A percentile compares a stretch with the other conserved stretches of the same genome.
phyloP scores from a whole-genome alignment of 2,329 filamentous ascomycete genomes.

The Epichloe aotearoae region DNA sequence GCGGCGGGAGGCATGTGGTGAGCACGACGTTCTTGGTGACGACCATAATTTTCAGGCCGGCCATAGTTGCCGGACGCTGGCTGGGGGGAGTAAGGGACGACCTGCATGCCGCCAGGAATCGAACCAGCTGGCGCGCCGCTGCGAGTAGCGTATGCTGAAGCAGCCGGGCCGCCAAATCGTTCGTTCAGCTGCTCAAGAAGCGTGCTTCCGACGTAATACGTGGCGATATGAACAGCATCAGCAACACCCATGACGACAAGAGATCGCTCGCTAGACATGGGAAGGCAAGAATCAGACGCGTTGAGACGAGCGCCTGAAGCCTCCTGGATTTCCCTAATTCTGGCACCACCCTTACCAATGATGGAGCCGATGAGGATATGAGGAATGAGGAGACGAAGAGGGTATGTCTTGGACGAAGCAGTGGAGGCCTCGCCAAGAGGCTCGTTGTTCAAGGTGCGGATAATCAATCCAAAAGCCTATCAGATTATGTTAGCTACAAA shows the following conservation, averaged over 20 bases:
- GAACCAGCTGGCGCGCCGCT: conserved; percentile 87
- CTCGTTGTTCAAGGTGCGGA: conserved; percentile 96
- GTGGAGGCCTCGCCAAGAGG: conserved; percentile 78
- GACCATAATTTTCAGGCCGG: conserved; percentile 69
- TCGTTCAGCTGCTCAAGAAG: conserved; percentile 94
- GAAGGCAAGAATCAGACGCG: conserved; percentile 87
- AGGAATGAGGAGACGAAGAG: conserved; percentile 84
- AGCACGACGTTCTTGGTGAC: conserved; percentile 58
- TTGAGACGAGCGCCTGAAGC: conserved; percentile 93
- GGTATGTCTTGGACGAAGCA: conserved; percentile 92
- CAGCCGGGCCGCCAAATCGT: conserved; percentile 86
- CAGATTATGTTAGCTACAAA: conserved; percentile 14
- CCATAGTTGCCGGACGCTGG: conserved; percentile 87
- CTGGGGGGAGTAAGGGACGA: conserved; percentile 94
- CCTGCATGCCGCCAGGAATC: conserved; percentile 95
- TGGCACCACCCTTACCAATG: conserved; percentile 90
- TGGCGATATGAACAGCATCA: conserved; percentile 96
- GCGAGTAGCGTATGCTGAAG: conserved; percentile 93
- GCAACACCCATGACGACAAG: conserved; percentile 95
- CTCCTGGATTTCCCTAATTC: conserved; percentile 98
- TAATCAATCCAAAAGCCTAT: conserved; percentile 92
- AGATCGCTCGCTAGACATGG: conserved; percentile 92
- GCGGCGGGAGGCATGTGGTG: conserved; percentile 65
- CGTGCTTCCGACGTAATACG: conserved; percentile 98
- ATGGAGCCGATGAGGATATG: conserved; percentile 97